Evolutionary conservation across 2,329 filamentous ascomycete species (phyloP), one percentile per base, ranked within the genome.

Genomic region (Ceratocystis smalleyi): DNA sequence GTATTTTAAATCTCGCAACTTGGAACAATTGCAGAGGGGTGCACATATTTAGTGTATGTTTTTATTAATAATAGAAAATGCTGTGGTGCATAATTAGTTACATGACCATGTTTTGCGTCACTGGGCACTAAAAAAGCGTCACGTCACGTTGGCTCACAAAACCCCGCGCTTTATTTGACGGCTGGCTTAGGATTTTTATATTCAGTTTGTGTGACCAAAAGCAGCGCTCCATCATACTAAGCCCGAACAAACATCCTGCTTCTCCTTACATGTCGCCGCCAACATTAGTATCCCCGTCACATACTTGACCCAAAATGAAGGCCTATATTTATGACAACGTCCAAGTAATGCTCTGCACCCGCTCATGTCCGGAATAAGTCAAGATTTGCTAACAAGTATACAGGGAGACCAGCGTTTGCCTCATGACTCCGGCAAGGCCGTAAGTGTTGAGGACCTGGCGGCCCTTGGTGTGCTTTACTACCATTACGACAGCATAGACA

Each of bases 321-420:
- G 81, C 81, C 67, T 84, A 84, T 71, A 72, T 78, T 68, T 84
- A 81, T 70, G 81, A 84, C 67, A 78, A 82, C 69, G 70, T 77
- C 67, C 76, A 77, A 64, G 81, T 82, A 74, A 72, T 79, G 59
- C 54, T 17, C 19, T 57, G 8, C 8, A n/a, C 30, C 43, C n/a
- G 32, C 24, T 66, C 5, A 43, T 61, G 51, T 45, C 59, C 22
- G 10, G 64, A 49, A 43, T 40, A 10, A 45, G 55, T 15, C n/a
- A 49, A 19, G 61, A 54, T 45, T 67, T 64, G 68, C 65, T 67
- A 59, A 59, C 59, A 27, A 22, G 19, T 17, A 12, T 60, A 30
- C 22, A 95, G 89, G 91, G 90, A 77, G 94, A 99, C 81, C 94
- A 96, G 77, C 91, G 94, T 72, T 82, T 87, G 54, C 83, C 89